Evolutionary conservation across 2,329 filamentous ascomycete species (phyloP).

Genomic region (Fusarium multiceps): DNA sequence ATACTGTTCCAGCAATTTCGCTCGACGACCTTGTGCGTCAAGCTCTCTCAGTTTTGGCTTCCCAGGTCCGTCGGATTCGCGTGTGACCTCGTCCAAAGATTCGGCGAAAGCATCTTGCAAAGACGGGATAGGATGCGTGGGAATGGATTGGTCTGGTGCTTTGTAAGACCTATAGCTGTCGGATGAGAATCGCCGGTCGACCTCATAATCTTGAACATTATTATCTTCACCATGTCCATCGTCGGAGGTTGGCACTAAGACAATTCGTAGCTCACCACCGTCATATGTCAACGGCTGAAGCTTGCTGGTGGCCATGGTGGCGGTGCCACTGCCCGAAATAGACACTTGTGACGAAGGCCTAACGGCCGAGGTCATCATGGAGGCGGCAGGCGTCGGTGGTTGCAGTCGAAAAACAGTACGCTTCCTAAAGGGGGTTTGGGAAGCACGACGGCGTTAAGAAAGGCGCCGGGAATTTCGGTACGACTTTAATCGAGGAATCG

Average conservation of each 20-base stretch:
- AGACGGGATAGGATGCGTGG: conserved; percentile 74
- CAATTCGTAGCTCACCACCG: conserved; percentile 47
- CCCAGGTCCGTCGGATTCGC: conserved; percentile 51
- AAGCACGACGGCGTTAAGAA: conserved; percentile 15
- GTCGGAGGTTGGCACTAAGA: conserved; percentile 45
- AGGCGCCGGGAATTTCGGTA: conserved; percentile 10
- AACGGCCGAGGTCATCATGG: conserved; percentile 41
- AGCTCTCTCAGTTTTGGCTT: conserved; percentile 66
- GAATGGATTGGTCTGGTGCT: conserved; percentile 44
- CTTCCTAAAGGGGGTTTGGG: conserved; percentile 22
- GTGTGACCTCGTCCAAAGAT: conserved; percentile 78
- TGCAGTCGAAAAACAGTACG: conserved; percentile 29
- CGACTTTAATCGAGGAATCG: conserved; percentile 12
- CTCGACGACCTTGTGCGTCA: conserved; percentile 71
- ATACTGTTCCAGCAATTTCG: conserved; percentile 73
- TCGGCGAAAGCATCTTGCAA: conserved; percentile 88
- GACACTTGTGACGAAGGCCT: conserved; percentile 43
- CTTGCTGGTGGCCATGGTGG: conserved; percentile 47
- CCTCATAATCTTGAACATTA: conserved; percentile 13
- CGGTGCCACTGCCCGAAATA: conserved; percentile 39
- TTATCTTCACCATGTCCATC: conserved; percentile 29
- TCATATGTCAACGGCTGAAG: conserved; percentile 48
- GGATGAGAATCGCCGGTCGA: conserved; percentile 35
- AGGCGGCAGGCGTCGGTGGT: conserved; percentile 13
- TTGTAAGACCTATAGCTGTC: conserved; percentile 42